Evolutionary conservation across 208 protist genomes (phyloP).

Genomic region (Acanthamoeba royreba): DNA sequence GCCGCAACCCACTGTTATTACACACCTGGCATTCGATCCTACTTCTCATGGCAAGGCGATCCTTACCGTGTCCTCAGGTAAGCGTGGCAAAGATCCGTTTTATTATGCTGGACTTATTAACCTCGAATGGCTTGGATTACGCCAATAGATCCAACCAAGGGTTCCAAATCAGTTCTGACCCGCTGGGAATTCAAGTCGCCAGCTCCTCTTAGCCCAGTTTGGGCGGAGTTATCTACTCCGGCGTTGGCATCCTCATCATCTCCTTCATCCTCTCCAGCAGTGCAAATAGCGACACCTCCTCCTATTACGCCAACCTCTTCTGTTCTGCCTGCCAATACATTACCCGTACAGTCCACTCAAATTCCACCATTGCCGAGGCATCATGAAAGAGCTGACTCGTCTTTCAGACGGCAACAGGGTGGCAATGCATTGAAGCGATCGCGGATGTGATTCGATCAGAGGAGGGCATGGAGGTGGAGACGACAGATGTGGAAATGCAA

Average conservation of each 20-base stretch:
- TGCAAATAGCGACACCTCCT: neutral
- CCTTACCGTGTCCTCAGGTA: neutral
- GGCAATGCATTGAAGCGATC: neutral
- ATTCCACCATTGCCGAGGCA: no score
- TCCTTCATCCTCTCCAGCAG: neutral
- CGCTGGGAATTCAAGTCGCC: neutral
- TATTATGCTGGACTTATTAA: no score
- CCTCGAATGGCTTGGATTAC: no score
- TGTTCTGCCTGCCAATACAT: neutral
- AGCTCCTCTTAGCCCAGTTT: neutral
- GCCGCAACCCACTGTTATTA: neutral
- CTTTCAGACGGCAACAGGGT: neutral
- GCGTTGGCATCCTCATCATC: neutral
- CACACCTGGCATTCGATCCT: neutral
- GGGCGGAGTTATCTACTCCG: neutral
- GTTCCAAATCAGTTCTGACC: neutral
- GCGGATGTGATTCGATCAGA: neutral
- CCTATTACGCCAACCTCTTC: neutral
- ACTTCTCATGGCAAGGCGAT: neutral
- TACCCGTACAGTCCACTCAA: neutral
- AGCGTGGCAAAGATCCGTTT: neutral
- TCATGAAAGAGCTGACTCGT: neutral
- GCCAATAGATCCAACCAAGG: no score
- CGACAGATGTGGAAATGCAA: neutral
- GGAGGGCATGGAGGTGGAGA: neutral